These are phyloP conservation scores for Pelargonium cotyledonis DNA, from an alignment of 441 rosid genomes.

Conservation along the genomic window DNA sequence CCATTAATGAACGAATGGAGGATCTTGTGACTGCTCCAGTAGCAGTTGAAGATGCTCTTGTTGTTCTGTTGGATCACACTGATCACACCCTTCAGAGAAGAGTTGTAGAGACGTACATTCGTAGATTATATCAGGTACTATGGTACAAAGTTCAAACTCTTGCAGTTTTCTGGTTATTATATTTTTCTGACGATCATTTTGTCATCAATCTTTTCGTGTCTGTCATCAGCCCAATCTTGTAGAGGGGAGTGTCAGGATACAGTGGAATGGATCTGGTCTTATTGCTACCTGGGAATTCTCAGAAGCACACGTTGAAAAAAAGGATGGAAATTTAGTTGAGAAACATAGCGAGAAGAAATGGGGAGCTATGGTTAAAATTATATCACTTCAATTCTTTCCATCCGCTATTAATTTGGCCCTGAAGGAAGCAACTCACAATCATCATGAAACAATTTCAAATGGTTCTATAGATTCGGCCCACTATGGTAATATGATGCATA, in stretches of 20 bases:
- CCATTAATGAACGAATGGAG: constrained; percentile 97
- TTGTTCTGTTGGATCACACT: constrained; percentile 95
- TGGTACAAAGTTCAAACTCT: constrained; percentile 10
- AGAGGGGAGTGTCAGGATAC: constrained; percentile 96
- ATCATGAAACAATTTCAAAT: constrained; percentile 35
- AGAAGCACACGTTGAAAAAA: constrained; percentile 80
- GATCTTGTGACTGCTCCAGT: constrained; percentile 92
- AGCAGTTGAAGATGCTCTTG: constrained; percentile 99
- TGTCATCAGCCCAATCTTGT: constrained; percentile 80
- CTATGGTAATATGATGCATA: constrained; percentile 95
- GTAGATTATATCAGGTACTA: constrained; percentile 89
- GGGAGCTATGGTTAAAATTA: constrained; percentile 98
- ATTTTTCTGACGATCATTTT: constrained; percentile 11
- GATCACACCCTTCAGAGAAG: constrained; percentile 99
- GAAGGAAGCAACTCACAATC: constrained; percentile 66
- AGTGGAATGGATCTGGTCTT: constrained; percentile 95
- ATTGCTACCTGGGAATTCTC: constrained; percentile 98
- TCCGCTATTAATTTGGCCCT: constrained; percentile 65
- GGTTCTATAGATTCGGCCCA: constrained; percentile 36
- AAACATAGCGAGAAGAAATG: constrained; percentile 72
- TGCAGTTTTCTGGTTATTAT: constrained; percentile 17
- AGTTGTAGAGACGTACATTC: constrained; percentile 94
- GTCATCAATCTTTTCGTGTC: constrained; percentile 21
- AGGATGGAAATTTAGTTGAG: constrained; percentile 49
- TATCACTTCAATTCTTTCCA: constrained; percentile 82